Evolutionary conservation across 1,284 basidiomycete species (phyloP), one percentile per base, ranked within the genome.

Genomic region (Apiotrichum akiyoshidainum): DNA sequence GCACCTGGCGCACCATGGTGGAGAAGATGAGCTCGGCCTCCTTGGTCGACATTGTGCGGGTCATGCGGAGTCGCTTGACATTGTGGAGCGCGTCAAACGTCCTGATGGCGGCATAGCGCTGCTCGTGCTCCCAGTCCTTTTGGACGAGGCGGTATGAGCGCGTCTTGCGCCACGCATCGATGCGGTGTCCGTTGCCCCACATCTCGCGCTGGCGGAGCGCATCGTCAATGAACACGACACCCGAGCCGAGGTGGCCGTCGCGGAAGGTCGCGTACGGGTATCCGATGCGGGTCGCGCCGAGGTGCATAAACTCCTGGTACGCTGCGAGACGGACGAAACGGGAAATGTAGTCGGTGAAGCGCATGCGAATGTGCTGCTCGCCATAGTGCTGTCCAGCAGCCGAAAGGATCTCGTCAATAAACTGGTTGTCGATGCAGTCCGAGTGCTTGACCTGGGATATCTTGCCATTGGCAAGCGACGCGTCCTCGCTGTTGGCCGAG

Each of bases 391-490:
- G 83, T 16, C 83, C 80, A 47, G 90, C 87, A 2, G 88, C 86
- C 16, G 82, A 74, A n/a, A 84, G 80, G 56, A 90, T 83, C 87
- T 97, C 94, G 59, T 97, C 92, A 71, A 97, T 90, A 76, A 97
- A 95, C 14, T 87, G 64, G 65, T 86, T 88, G 71, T 97, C 94
- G 34, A 84, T 80, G 58, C 83, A 86, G 63, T 89, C 89, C 41
- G 80, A 71, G 68, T 86, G 87, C 45, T 80, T 81, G 10, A 61
- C 56, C 26, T 52, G 44, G 45, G 47, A 47, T 46, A 64, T 57
- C 58, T 70, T 66, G 51, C 45, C 47, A 19, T 39, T 37, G 12
- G 56, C 59, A 26, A 60, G 40, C 2, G 44, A 22, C 2, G 46
- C 54, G 7, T 63, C 58, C 31, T 54, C 58, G 48, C 49, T 31